Evolutionary conservation across 2,329 filamentous ascomycete species (phyloP).

Genomic region (Scopulariopsis brevicaulis): DNA sequence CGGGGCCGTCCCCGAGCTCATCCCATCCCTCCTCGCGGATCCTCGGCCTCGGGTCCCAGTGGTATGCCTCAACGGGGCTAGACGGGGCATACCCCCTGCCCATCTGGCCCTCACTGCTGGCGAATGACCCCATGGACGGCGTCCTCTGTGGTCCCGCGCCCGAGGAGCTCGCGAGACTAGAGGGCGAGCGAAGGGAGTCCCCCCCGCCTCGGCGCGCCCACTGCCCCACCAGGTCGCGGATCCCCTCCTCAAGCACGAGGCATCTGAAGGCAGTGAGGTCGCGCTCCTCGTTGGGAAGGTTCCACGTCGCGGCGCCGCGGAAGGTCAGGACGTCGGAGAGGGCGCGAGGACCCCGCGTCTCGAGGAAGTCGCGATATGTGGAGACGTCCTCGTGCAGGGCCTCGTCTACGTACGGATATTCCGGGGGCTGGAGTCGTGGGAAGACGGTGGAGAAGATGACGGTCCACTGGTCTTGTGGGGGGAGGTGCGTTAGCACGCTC

Average conservation of each 20-base stretch:
- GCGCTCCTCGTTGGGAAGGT: conserved; percentile 5
- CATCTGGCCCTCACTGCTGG: neutral
- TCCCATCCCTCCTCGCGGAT: neutral
- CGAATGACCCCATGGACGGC: conserved; percentile 1
- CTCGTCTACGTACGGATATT: conserved; percentile 1
- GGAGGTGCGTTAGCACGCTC: neutral
- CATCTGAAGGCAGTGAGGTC: conserved; percentile 4
- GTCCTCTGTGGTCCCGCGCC: neutral
- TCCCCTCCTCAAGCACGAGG: conserved; percentile 1
- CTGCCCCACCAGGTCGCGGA: conserved; percentile 1
- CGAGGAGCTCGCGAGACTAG: neutral
- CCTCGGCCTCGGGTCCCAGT: neutral
- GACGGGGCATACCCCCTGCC: neutral
- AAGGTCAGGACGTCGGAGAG: conserved; percentile 2
- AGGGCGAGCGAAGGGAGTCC: neutral
- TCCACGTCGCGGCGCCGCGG: neutral
- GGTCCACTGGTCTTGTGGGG: conserved; percentile 4
- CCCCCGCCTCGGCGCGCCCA: neutral
- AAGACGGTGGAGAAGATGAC: conserved; percentile 2
- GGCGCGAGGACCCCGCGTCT: neutral
- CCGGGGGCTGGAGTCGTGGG: neutral
- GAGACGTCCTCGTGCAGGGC: neutral
- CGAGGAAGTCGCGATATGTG: conserved; percentile 1
- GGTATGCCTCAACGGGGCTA: neutral
- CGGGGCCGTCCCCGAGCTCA: neutral